Conservation (phyloP, 306 rosid species). For the Neltuma alba region DNA sequence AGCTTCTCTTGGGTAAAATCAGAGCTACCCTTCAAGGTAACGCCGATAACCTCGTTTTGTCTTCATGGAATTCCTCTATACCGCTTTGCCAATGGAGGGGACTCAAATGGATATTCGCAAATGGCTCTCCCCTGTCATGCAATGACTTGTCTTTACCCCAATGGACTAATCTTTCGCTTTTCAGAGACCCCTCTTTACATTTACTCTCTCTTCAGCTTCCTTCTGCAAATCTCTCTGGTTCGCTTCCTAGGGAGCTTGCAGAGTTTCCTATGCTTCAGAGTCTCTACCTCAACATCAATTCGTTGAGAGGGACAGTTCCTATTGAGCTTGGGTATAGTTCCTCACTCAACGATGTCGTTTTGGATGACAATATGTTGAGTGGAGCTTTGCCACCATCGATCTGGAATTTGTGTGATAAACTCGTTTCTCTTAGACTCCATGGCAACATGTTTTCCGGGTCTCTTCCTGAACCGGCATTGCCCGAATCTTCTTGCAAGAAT, state of each 20-base stretch:
- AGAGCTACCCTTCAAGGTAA: conserved; percentile 77
- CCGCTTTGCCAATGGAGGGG: conserved; percentile 99
- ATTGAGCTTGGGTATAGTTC: conserved; percentile 88
- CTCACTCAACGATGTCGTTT: conserved; percentile 77
- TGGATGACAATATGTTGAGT: conserved; percentile 60
- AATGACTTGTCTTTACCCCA: conserved; percentile 74
- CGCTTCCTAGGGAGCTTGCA: conserved; percentile 82
- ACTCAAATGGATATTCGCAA: conserved; percentile 86
- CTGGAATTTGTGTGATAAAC: conserved; percentile 85
- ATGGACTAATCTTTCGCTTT: conserved; percentile 79
- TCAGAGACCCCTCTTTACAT: conserved; percentile 77
- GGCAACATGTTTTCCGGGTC: conserved; percentile 67
- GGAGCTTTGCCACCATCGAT: conserved; percentile 80
- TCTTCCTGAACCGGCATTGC: conserved; percentile 86
- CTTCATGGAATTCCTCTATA: conserved; percentile 80
- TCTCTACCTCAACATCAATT: conserved; percentile 76
- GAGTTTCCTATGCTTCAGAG: conserved; percentile 87
- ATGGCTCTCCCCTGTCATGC: conserved; percentile 64
- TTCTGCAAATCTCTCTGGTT: conserved; percentile 94
- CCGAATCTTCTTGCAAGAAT: conserved; percentile 70
- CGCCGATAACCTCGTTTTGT: conserved; percentile 68
- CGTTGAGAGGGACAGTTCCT: conserved; percentile 71
- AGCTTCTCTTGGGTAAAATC: conserved; percentile 71
- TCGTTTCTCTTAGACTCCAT: conserved; percentile 65
- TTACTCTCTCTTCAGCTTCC: conserved; percentile 87